Percentiles rank a stretch among this genome's conserved stretches.
These are phyloP conservation scores for Zymoseptoria passerinii DNA, from an alignment of 2,329 filamentous ascomycete genomes.

Conservation along the genomic window DNA sequence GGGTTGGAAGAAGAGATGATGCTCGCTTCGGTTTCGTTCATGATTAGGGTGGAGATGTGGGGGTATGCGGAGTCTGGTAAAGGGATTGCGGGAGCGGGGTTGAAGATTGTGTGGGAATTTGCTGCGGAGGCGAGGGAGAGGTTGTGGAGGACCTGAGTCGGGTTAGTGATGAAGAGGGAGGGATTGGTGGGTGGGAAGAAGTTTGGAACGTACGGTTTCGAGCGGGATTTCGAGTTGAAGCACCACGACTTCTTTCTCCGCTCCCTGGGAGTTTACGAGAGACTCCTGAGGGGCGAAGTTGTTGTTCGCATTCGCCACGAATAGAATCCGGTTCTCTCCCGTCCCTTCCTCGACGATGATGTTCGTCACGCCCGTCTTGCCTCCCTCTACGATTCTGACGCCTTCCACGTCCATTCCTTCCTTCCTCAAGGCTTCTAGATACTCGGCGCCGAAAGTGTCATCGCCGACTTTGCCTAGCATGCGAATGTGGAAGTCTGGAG, in stretches of 20 bases:
- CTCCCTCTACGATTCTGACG: constrained; percentile 34
- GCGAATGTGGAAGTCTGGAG: constrained; percentile 33
- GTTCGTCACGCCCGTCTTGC: constrained; percentile 42
- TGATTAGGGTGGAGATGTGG: constrained; percentile 67
- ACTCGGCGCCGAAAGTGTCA: constrained; percentile 36
- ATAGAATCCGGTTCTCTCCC: constrained; percentile 43
- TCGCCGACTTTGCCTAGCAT: constrained; percentile 45
- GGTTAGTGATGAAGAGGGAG: not conserved
- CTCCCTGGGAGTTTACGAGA: constrained; percentile 8
- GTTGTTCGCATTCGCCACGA: constrained; percentile 41
- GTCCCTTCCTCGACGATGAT: constrained; percentile 42
- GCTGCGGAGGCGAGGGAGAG: constrained; percentile 21
- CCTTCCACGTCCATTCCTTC: constrained; percentile 36
- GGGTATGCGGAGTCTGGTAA: constrained; percentile 59
- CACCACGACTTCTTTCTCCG: constrained; percentile 34
- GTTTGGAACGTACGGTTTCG: constrained; percentile 29
- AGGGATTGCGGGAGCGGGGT: constrained; percentile 65
- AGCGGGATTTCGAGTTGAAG: constrained; percentile 43
- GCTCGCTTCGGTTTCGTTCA: constrained; percentile 85
- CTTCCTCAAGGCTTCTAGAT: constrained; percentile 34
- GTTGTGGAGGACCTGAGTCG: constrained; percentile 28
- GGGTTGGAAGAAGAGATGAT: constrained; percentile 51
- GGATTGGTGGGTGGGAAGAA: not conserved
- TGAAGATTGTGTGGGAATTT: constrained; percentile 57
- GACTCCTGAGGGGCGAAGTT: constrained; percentile 25